A percentile compares a stretch with the other conserved stretches of the same genome.
Evolutionary conservation across 2,329 filamentous ascomycete species (phyloP).

Genomic region (Calonectria hawksworthii): DNA sequence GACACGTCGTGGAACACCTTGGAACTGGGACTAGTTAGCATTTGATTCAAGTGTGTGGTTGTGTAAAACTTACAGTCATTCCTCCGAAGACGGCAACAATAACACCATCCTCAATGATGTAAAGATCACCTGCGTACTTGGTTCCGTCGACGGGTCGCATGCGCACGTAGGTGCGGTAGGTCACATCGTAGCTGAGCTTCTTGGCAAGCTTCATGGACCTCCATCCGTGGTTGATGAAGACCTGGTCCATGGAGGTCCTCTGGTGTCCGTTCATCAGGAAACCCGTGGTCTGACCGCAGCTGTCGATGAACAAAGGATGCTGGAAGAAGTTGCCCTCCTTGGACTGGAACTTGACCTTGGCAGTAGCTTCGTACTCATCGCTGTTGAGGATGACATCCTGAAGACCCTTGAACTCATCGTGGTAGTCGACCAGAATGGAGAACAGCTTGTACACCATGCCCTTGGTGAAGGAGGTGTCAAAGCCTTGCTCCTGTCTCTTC

Average conservation of each 20-base stretch:
- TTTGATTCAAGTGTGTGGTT: not conserved
- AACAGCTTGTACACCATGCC: conserved; percentile 20
- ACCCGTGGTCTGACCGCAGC: not conserved
- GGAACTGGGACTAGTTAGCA: conserved; percentile 2
- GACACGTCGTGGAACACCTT: conserved; percentile 5
- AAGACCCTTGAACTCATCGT: conserved; percentile 10
- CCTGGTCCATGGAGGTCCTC: not conserved
- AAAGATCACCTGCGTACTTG: conserved; percentile 8
- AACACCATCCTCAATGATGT: conserved; percentile 11
- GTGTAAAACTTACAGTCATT: conserved; percentile 4
- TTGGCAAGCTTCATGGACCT: not conserved
- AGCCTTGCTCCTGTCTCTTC: conserved; percentile 3
- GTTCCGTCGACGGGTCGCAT: conserved; percentile 11
- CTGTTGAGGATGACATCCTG: not conserved
- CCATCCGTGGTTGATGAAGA: conserved; percentile 16
- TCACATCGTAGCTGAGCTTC: not conserved
- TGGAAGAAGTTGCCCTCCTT: not conserved
- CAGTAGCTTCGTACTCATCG: conserved; percentile 9
- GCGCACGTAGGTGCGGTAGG: conserved; percentile 7
- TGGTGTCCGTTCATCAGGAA: conserved; percentile 19
- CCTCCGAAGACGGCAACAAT: conserved; percentile 9
- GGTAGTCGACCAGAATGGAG: conserved; percentile 1
- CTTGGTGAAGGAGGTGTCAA: not conserved
- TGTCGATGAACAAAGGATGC: conserved; percentile 9
- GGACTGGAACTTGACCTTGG: not conserved